Conservation (phyloP, 2,329 filamentous ascomycete genomes). For the Trichothecium roseum region DNA sequence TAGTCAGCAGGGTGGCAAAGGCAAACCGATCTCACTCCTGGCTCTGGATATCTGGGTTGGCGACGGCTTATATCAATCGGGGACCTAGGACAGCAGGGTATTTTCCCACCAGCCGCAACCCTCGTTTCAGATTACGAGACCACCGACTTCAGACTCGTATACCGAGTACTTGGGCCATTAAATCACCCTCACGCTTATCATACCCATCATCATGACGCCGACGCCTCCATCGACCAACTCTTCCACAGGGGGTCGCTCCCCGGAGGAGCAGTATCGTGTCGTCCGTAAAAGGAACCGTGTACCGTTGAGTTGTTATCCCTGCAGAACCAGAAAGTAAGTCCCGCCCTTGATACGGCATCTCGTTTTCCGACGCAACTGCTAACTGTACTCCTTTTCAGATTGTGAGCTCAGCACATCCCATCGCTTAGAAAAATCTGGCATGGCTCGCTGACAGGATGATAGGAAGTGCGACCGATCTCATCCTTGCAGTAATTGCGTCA, state of each 20-base stretch:
- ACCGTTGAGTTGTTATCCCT: constrained; percentile 84
- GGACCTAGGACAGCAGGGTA: neutral
- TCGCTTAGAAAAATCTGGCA: neutral
- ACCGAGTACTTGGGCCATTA: too few species aligned
- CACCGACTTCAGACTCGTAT: too few species aligned
- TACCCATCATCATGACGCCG: constrained; percentile 48
- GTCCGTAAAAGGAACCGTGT: constrained; percentile 88
- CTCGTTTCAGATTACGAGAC: too few species aligned
- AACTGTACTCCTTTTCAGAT: constrained; percentile 16
- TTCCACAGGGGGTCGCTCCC: constrained; percentile 66
- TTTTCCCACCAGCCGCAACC: too few species aligned
- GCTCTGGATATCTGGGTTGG: too few species aligned
- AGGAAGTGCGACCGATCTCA: constrained; percentile 89
- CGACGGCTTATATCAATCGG: neutral
- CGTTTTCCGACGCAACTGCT: constrained; percentile 13
- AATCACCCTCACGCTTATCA: too few species aligned
- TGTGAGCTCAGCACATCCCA: constrained; percentile 12
- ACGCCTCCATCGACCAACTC: constrained; percentile 71
- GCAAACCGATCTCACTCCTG: too few species aligned
- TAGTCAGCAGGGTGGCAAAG: too few species aligned
- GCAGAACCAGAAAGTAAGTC: constrained; percentile 78
- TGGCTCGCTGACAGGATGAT: constrained; percentile 19
- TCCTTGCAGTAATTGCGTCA: constrained; percentile 91
- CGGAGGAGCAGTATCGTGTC: constrained; percentile 77
- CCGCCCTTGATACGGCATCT: constrained; percentile 7